These are phyloP conservation scores for Senecio squalidus DNA, from an alignment of 140 eudicot genomes.

Conservation along the genomic window DNA sequence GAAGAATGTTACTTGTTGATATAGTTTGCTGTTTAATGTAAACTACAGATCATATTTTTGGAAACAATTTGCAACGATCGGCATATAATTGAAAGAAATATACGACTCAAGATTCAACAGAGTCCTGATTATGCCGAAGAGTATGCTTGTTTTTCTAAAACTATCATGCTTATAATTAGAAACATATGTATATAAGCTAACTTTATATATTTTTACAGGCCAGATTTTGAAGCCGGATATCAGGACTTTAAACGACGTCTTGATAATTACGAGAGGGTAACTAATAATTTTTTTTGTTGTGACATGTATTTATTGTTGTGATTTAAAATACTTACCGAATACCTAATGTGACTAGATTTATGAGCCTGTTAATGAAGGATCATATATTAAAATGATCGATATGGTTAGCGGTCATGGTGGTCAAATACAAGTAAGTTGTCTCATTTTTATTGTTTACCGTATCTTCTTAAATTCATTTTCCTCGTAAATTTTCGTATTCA, in stretches of 20 bases:
- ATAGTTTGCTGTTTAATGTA: not conserved
- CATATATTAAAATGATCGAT: constrained; percentile 93
- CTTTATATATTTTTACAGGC: constrained; percentile 43
- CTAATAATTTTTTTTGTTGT: constrained; percentile 1
- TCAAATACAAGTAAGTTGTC: constrained; percentile 74
- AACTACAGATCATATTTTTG: constrained; percentile 71
- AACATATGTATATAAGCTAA: constrained; percentile 1
- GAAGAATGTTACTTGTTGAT: constrained; percentile 8
- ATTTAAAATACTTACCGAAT: constrained; percentile 6
- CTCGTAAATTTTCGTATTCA: not conserved
- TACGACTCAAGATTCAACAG: constrained; percentile 97
- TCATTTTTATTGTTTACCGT: constrained; percentile 1
- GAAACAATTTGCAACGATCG: constrained; percentile 92
- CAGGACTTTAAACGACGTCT: constrained; percentile 80
- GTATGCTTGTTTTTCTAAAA: constrained; percentile 36
- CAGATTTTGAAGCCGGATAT: constrained; percentile 96
- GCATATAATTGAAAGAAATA: constrained; percentile 81
- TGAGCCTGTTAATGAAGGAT: constrained; percentile 99
- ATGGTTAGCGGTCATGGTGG: constrained; percentile 98
- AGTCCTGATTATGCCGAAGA: constrained; percentile 98
- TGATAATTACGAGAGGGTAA: constrained; percentile 84
- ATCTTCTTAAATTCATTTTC: not conserved
- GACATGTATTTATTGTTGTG: not conserved
- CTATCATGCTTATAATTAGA: not conserved
- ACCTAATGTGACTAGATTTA: constrained; percentile 53